Base-by-base conservation (phyloP, 2,329 filamentous ascomycete species). In the Aureobasidium sp. region DNA sequence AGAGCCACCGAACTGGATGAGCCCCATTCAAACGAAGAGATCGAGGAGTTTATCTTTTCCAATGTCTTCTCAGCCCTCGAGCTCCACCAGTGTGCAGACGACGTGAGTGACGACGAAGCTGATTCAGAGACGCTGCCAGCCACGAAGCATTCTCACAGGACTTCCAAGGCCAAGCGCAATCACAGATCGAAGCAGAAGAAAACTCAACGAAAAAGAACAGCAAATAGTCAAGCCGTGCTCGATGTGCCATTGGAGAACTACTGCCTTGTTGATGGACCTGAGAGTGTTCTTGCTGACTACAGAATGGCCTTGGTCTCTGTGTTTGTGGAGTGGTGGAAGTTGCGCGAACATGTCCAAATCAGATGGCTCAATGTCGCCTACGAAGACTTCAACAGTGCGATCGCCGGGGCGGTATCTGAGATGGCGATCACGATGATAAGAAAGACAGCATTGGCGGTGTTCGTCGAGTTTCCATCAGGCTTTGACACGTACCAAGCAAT, bases 151-250 rank as follows among this genome's bases (percentile, higher is more conserved):
- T 9, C 22, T 15, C 20, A 3, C 12, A 45, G 2, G 22, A 3
- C 22, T 11, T 3, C 2, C 9, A 51, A 51, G 31, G 11, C 9
- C n/a, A 51, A 36, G 14, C 31, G 48, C 9, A n/a, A 15, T 8
- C 45, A 31, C 12, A 31, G 15, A n/a, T 14, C 22, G 15, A 31
- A n/a, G 15, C 22, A 37, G 11, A 34, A 51, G 9, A 34, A 51
- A 17, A 15, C 31, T 2, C 5, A 22, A 34, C 14, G 15, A 2
- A 9, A 15, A 20, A 31, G 14, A 34, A 1, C 14, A 34, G 8
- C n/a, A 8, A 5, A n/a, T 2, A 20, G 1, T 1, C 15, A 11
- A n/a, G 37, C 0, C 6, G 1, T 20, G 5, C 6, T 2, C 4
- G 29, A 51, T 6, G 17, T 51, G 15, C 48, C 48, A 3, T 4